Conservation (phyloP, 2,329 filamentous ascomycete species). For the Colletotrichum sidae region DNA sequence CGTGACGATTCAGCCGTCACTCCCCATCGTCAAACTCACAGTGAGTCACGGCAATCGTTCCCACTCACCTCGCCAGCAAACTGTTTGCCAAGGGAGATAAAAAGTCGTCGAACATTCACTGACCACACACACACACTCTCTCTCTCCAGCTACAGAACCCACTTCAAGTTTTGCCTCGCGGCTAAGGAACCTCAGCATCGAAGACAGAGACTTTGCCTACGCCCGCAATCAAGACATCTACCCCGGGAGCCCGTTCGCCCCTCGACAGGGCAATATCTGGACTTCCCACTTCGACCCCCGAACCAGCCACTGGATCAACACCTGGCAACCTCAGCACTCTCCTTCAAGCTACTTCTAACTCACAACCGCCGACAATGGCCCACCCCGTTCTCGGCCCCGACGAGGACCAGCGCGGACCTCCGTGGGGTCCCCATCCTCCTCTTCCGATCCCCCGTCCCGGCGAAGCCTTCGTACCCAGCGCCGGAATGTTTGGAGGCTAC, state of each 20-base stretch:
- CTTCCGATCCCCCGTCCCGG: conserved; percentile 48
- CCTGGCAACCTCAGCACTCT: conserved; percentile 45
- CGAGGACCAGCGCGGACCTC: conserved; percentile 46
- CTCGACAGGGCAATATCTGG: conserved; percentile 46
- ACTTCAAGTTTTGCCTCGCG: too few relatives aligned
- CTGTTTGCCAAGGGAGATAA: too few relatives aligned
- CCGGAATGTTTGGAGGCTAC: conserved; percentile 26
- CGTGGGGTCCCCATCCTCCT: conserved; percentile 43
- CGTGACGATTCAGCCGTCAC: not conserved
- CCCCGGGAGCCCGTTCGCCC: not conserved
- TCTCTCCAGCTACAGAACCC: too few relatives aligned
- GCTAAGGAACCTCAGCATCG: too few relatives aligned
- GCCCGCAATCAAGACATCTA: too few relatives aligned
- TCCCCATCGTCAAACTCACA: not conserved
- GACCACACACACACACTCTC: too few relatives aligned
- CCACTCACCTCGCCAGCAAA: too few relatives aligned
- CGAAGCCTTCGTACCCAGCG: conserved; percentile 52
- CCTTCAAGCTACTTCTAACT: not conserved
- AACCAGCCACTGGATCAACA: conserved; percentile 44
- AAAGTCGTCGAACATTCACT: too few relatives aligned
- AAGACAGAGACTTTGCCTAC: too few relatives aligned
- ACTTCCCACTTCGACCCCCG: conserved; percentile 27
- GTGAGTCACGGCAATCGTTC: conserved; percentile 27
- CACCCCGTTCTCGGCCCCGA: conserved; percentile 55
- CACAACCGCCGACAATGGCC: conserved; percentile 26